These are phyloP conservation scores for Aspergillus campestris DNA, from an alignment of 495 filamentous ascomycete genomes.

Conservation along the genomic window DNA sequence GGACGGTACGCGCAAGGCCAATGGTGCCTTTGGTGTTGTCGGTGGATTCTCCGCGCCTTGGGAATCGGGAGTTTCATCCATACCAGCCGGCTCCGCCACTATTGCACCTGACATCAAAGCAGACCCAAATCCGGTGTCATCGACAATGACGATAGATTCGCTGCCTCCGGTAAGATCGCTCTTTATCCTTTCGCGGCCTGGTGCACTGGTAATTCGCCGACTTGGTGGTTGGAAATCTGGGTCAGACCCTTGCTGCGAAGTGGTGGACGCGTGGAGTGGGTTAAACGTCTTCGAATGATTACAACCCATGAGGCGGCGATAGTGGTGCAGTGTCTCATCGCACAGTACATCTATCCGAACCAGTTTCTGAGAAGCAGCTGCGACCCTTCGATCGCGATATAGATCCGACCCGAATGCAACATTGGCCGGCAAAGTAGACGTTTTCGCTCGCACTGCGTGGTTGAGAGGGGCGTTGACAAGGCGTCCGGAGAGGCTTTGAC, in stretches of 20 bases:
- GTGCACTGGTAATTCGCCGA: slow-evolving; percentile 3
- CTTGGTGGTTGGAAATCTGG: slow-evolving; percentile 1
- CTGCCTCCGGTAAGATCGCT: slow-evolving; percentile 69
- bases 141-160: slow-evolving; percentile 81
- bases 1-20: slow-evolving; percentile 12
- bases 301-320: slow-evolving; percentile 23
- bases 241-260: slow-evolving; percentile 4
- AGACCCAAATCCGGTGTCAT: slow-evolving; percentile 41
- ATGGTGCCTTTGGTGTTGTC: slow-evolving; percentile 10
- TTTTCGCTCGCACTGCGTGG: slow-evolving; percentile 25
- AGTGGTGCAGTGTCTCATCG: slow-evolving; percentile 64
- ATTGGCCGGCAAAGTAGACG: slow-evolving; percentile 38
- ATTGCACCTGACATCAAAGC: slow-evolving; percentile 31
- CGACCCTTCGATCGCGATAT: slow-evolving; percentile 36
- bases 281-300: slow-evolving; percentile 4
- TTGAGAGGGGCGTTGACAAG: slow-evolving; percentile 31
- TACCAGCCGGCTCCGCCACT: slow-evolving; percentile 2
- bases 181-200: slow-evolving; percentile 22
- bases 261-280: slow-evolving; percentile 1
- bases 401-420: slow-evolving; percentile 38
- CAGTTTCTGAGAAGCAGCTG: slow-evolving; percentile 26
- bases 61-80: slow-evolving; percentile 7
- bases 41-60: slow-evolving; percentile 8
- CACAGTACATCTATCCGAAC: slow-evolving; percentile 68
- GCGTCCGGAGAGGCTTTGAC: slow-evolving; percentile 32